Evolutionary conservation across 1,284 basidiomycete species (phyloP).

Genomic region (Fomitopsis betulina): DNA sequence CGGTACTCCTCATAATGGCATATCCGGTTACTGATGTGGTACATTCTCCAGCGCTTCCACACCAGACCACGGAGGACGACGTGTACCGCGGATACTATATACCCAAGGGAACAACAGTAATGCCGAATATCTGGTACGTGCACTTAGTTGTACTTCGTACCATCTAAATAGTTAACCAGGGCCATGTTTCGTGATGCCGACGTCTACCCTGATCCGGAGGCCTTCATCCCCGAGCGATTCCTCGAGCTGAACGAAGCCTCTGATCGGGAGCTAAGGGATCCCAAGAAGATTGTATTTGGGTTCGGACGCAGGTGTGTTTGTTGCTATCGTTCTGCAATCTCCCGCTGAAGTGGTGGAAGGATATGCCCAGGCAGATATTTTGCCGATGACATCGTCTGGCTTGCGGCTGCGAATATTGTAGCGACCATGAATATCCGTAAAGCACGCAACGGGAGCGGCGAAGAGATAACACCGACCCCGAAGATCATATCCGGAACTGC

Average conservation of each 20-base stretch:
- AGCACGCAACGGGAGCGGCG: slow-evolving; percentile 11
- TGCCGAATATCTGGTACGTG: slow-evolving; percentile 15
- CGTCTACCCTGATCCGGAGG: slow-evolving; percentile 17
- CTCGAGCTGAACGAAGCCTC: slow-evolving; percentile 8
- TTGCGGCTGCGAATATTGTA: slow-evolving; percentile 16
- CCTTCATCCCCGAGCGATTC: slow-evolving; percentile 20
- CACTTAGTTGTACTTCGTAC: neutral
- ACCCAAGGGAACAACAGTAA: slow-evolving; percentile 18
- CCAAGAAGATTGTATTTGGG: slow-evolving; percentile 16
- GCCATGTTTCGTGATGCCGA: slow-evolving; percentile 10
- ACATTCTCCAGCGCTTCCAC: slow-evolving; percentile 12
- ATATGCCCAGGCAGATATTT: slow-evolving; percentile 20
- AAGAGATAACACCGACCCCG: slow-evolving; percentile 15
- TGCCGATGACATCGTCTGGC: slow-evolving; percentile 19
- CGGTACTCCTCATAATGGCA: no score
- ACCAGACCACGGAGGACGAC: slow-evolving; percentile 15
- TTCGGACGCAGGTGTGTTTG: slow-evolving; percentile 20
- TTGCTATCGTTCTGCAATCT: neutral
- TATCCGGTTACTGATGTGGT: neutral
- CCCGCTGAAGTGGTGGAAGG: slow-evolving; percentile 1
- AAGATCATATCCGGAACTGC: neutral
- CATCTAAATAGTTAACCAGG: slow-evolving; percentile 11
- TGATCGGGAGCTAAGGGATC: slow-evolving; percentile 7
- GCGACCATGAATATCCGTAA: slow-evolving; percentile 21
- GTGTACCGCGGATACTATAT: slow-evolving; percentile 19